phyloP scores from a whole-genome alignment of 495 filamentous ascomycete species.

The Penicillium argentinense region DNA sequence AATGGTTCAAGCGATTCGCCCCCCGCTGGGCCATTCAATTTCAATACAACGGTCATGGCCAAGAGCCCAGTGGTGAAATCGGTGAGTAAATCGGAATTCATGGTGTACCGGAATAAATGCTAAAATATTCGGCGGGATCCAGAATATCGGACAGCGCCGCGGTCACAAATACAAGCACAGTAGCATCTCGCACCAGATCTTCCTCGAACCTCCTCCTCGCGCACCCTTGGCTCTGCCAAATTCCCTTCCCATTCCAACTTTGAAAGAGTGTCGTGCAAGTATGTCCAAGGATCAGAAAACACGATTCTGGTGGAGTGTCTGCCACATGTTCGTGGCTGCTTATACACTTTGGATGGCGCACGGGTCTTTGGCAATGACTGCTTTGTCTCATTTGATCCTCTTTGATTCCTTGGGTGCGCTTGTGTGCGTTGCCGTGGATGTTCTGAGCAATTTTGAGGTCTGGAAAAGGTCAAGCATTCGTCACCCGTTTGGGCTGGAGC shows the following conservation, averaged over 20 bases:
- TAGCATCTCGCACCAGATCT: constrained; percentile 93
- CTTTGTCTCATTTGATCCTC: constrained; percentile 86
- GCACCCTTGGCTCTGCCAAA: constrained; percentile 89
- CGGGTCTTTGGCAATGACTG: constrained; percentile 88
- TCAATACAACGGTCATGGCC: constrained; percentile 78
- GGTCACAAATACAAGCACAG: constrained; percentile 98
- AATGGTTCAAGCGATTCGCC: constrained; percentile 43
- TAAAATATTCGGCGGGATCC: constrained; percentile 11
- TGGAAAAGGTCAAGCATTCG: constrained; percentile 92
- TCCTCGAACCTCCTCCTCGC: constrained; percentile 87
- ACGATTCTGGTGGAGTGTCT: constrained; percentile 84
- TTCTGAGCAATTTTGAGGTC: constrained; percentile 92
- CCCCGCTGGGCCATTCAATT: constrained; percentile 77
- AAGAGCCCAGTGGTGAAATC: constrained; percentile 76
- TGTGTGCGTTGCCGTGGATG: constrained; percentile 91
- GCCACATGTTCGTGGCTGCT: constrained; percentile 77
- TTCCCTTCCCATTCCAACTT: constrained; percentile 88
- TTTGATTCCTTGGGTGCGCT: constrained; percentile 92
- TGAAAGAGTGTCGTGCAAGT: constrained; percentile 77
- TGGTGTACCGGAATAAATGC: neutral
- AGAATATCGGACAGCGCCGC: constrained; percentile 85
- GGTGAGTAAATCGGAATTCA: constrained; percentile 46
- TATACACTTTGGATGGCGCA: constrained; percentile 82
- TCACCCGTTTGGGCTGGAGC: constrained; percentile 90
- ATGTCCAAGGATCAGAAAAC: constrained; percentile 85